These are phyloP conservation scores for Periconia digitata DNA, from an alignment of 2,329 filamentous ascomycete genomes.

Conservation along the genomic window DNA sequence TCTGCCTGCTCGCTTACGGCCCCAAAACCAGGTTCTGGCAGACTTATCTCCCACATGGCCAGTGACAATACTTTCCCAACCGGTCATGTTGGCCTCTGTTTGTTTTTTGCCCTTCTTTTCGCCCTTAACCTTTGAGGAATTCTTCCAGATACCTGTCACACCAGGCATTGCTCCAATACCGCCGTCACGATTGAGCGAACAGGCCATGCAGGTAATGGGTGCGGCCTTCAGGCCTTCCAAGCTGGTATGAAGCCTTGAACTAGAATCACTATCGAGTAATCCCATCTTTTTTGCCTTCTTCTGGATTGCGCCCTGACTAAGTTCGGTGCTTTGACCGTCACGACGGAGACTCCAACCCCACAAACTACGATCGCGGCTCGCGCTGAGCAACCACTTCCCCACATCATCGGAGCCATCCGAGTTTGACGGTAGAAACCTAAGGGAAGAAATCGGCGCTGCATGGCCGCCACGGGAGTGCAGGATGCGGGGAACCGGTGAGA, in stretches of 20 bases:
- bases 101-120: constrained; percentile 61
- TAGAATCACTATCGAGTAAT: constrained; percentile 62
- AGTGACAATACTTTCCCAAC: constrained; percentile 96
- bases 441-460: constrained; percentile 77
- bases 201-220: constrained; percentile 88
- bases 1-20: constrained; percentile 84
- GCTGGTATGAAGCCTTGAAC: constrained; percentile 63
- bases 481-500: constrained; percentile 81
- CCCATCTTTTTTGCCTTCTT: constrained; percentile 88
- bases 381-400: constrained; percentile 93
- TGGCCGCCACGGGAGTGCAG: constrained; percentile 87
- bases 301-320: constrained; percentile 86
- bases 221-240: constrained; percentile 81
- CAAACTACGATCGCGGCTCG: constrained; percentile 83
- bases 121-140: constrained; percentile 63
- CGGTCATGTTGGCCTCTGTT: constrained; percentile 74
- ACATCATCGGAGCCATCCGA: constrained; percentile 86
- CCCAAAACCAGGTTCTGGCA: constrained; percentile 98
- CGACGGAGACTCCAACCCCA: constrained; percentile 96
- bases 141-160: constrained; percentile 81
- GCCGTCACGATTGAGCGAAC: constrained; percentile 89
- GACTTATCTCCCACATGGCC: constrained; percentile 83
- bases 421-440: constrained; percentile 83
- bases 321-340: constrained; percentile 89
- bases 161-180: constrained; percentile 85